phyloP scores from a whole-genome alignment of 2,329 filamentous ascomycete genomes.

The Leptosphaerulina australis region DNA sequence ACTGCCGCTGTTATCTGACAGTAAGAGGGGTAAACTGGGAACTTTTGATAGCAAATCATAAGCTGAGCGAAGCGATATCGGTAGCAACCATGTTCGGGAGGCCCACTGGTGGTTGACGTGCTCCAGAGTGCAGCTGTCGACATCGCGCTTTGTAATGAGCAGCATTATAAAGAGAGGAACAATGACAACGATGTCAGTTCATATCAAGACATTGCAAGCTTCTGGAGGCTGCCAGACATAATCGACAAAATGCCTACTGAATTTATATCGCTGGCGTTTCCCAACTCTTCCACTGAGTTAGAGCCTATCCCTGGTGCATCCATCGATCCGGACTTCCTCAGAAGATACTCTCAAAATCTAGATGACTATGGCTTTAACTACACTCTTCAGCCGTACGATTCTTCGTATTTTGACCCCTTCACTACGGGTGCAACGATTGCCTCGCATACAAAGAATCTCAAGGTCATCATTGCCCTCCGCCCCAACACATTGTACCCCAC shows the following conservation, averaged over 20 bases:
- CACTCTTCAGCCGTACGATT: slow-evolving; percentile 65
- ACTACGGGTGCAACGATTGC: slow-evolving; percentile 65
- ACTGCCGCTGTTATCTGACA: slow-evolving; percentile 3
- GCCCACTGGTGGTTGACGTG: slow-evolving; percentile 18
- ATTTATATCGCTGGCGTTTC: slow-evolving; percentile 65
- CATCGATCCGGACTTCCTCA: slow-evolving; percentile 62
- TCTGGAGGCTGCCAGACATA: background rate
- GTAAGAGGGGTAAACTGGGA: slow-evolving; percentile 2
- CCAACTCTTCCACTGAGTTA: slow-evolving; percentile 63
- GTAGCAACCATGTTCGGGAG: slow-evolving; percentile 8
- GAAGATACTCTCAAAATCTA: slow-evolving; percentile 62
- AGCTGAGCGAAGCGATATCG: slow-evolving; percentile 14
- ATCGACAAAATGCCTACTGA: slow-evolving; percentile 45
- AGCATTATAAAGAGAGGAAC: slow-evolving; percentile 13
- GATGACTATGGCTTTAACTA: slow-evolving; percentile 68
- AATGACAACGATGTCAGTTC: background rate
- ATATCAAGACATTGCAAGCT: background rate
- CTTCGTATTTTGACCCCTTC: slow-evolving; percentile 62
- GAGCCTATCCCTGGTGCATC: slow-evolving; percentile 58
- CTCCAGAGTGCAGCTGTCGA: slow-evolving; percentile 16
- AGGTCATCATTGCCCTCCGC: slow-evolving; percentile 65
- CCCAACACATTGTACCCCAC: slow-evolving; percentile 68
- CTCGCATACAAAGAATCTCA: slow-evolving; percentile 63
- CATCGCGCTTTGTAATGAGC: slow-evolving; percentile 1
- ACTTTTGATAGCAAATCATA: slow-evolving; percentile 7